Conservation (phyloP, 2,329 filamentous ascomycete genomes). For the Microascus cirrosus region DNA sequence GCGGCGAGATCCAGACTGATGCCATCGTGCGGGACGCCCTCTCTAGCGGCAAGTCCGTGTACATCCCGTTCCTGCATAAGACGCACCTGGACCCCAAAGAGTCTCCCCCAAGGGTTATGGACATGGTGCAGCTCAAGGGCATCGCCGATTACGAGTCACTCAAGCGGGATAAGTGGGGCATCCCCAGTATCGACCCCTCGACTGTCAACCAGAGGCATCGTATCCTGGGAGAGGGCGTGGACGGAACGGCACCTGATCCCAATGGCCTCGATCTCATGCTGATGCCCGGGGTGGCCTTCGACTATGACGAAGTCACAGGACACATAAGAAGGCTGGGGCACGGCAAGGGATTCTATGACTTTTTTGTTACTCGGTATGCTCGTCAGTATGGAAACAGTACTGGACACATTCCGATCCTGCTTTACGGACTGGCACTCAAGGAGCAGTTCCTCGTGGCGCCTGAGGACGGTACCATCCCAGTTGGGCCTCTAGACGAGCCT, state of each 20-base stretch:
- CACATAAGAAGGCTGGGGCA: constrained; percentile 72
- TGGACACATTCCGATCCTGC: constrained; percentile 28
- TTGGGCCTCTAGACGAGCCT: constrained; percentile 48
- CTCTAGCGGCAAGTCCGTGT: constrained; percentile 68
- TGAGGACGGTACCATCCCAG: constrained; percentile 2
- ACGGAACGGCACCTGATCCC: constrained; percentile 25
- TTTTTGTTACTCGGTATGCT: constrained; percentile 68
- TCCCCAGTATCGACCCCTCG: constrained; percentile 65
- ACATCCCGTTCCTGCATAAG: constrained; percentile 79
- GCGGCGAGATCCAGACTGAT: constrained; percentile 74
- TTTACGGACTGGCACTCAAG: constrained; percentile 70
- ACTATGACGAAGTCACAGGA: constrained; percentile 40
- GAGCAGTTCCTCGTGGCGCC: constrained; percentile 65
- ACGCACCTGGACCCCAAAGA: constrained; percentile 30
- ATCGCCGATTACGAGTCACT: constrained; percentile 69
- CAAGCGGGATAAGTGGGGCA: constrained; percentile 78
- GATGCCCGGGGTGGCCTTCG: constrained; percentile 89
- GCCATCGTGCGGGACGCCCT: constrained; percentile 75
- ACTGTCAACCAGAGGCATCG: constrained; percentile 59
- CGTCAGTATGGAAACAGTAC: constrained; percentile 26
- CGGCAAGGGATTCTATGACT: constrained; percentile 95
- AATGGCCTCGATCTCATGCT: constrained; percentile 71
- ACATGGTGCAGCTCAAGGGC: constrained; percentile 75
- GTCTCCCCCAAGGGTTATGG: constrained; percentile 66
- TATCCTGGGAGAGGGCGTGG: constrained; percentile 54